Conservation (phyloP, 768 basidiomycete species). For the Leccinum arenicola region DNA sequence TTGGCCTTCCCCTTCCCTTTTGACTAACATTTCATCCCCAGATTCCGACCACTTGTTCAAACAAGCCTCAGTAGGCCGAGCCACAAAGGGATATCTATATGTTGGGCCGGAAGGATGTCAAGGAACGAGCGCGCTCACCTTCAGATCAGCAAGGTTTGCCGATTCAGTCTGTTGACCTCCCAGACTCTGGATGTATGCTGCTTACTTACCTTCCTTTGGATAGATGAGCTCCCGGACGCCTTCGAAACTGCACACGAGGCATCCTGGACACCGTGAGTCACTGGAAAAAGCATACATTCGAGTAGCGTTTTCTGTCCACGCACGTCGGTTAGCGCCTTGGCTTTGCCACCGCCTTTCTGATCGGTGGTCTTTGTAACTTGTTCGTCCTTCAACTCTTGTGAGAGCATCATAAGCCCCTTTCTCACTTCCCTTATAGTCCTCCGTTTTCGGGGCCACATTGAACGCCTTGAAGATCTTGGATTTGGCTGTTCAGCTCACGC, state of each 20-base stretch:
- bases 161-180: no score
- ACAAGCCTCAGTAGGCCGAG: background rate
- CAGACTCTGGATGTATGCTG: no score
- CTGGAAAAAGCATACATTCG: no score
- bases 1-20: background rate
- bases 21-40: background rate
- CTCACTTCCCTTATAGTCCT: background rate
- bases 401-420: background rate
- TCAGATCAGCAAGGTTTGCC: background rate
- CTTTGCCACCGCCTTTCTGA: no score
- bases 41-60: background rate
- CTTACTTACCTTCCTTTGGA: no score
- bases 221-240: no score
- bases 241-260: no score
- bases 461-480: background rate
- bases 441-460: background rate
- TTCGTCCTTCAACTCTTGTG: background rate
- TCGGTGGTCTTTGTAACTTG: background rate
- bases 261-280: no score
- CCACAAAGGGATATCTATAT: background rate
- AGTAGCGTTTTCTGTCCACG: no score
- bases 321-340: no score
- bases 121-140: background rate
- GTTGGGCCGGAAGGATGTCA: background rate
- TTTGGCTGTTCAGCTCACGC: background rate